A percentile compares a stretch with the other conserved stretches of the same genome.
These are phyloP conservation scores for Cardamine chenopodiifolia DNA, from an alignment of 345 rosid species.

Conservation along the genomic window DNA sequence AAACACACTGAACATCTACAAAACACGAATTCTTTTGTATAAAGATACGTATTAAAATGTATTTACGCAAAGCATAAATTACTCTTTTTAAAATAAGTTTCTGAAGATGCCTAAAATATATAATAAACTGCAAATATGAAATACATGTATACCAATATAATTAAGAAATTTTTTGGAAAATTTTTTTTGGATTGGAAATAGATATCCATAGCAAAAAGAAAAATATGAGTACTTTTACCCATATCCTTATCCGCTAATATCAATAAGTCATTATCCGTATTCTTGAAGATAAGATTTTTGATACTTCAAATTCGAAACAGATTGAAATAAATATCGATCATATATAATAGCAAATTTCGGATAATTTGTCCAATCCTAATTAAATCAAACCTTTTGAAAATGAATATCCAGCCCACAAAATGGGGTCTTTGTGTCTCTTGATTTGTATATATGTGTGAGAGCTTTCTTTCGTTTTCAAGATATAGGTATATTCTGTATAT, in stretches of 20 bases:
- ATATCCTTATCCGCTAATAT: background rate
- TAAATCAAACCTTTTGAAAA: background rate
- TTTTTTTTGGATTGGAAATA: background rate
- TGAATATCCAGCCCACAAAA: background rate
- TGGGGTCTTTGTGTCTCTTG: conserved; percentile 20
- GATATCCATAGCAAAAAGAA: background rate
- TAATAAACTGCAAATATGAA: background rate
- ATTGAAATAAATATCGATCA: background rate
- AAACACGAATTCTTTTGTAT: background rate
- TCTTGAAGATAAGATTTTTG: background rate
- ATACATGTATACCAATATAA: background rate
- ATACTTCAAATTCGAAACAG: background rate
- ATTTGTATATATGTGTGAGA: background rate
- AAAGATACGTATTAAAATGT: background rate
- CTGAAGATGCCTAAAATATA: background rate
- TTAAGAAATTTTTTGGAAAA: background rate
- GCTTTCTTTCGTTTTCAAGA: background rate
- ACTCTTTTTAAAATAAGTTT: background rate
- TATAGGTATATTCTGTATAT: background rate
- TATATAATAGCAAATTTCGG: background rate
- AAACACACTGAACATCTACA: background rate
- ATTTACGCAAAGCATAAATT: background rate
- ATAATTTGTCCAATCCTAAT: background rate
- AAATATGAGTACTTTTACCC: background rate
- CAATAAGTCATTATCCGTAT: background rate